These are phyloP conservation scores for Ophiosphaerella korrae DNA, from an alignment of 2,329 filamentous ascomycete genomes.

Conservation along the genomic window DNA sequence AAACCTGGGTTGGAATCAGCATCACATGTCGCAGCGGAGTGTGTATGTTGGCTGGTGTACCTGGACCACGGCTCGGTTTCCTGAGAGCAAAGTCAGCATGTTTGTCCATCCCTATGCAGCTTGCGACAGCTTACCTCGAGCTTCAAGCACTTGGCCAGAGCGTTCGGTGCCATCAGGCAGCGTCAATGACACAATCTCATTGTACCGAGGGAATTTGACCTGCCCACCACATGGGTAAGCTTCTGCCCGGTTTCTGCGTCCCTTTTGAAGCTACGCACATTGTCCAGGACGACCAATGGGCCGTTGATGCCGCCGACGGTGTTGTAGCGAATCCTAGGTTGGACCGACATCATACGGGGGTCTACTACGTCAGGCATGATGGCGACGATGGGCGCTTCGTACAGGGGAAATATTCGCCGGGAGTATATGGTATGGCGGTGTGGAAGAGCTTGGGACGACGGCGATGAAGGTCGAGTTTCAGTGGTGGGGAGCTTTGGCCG, in stretches of 20 bases:
- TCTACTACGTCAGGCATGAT: constrained; percentile 49
- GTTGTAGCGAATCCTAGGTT: constrained; percentile 88
- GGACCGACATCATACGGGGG: constrained; percentile 61
- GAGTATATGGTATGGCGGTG: constrained; percentile 18
- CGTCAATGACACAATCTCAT: constrained; percentile 96
- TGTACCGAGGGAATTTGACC: constrained; percentile 98
- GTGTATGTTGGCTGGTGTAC: constrained; percentile 53
- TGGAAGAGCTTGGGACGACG: constrained; percentile 5
- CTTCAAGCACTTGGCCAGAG: constrained; percentile 95
- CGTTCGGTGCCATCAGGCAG: constrained; percentile 93
- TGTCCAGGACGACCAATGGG: constrained; percentile 95
- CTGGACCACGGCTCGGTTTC: constrained; percentile 93
- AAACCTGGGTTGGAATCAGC: constrained; percentile 68
- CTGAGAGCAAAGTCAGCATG: constrained; percentile 54
- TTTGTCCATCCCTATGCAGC: background rate
- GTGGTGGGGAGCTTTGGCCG: constrained; percentile 16
- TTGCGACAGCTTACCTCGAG: constrained; percentile 71
- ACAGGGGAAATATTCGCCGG: constrained; percentile 22
- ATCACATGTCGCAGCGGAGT: constrained; percentile 2
- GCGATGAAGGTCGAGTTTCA: constrained; percentile 20
- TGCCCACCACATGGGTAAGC: constrained; percentile 49
- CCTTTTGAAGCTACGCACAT: constrained; percentile 64
- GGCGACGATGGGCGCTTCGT: constrained; percentile 32
- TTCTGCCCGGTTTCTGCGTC: constrained; percentile 5
- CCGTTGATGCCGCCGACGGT: constrained; percentile 98